A percentile compares a stretch with the other conserved stretches of the same genome.
Evolutionary conservation across 805 yeast genomes (phyloP).

Genomic region (Starmera quercuum): DNA sequence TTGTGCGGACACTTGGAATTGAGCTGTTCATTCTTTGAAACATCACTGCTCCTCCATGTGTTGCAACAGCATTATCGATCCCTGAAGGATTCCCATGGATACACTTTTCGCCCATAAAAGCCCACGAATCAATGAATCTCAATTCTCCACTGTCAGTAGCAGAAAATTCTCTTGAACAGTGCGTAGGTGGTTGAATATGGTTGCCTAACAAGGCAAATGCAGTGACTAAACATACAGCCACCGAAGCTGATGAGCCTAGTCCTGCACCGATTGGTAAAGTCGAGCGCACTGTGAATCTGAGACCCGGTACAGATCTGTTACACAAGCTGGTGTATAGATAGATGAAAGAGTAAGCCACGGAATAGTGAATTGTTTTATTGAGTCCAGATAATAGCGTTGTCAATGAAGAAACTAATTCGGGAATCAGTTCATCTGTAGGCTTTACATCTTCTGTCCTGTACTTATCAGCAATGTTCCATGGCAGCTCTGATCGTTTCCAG

Average conservation of each 20-base stretch:
- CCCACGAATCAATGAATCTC: slow-evolving; percentile 73
- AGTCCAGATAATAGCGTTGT: slow-evolving; percentile 36
- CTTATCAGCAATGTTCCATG: slow-evolving; percentile 39
- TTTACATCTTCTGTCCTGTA: slow-evolving; percentile 14
- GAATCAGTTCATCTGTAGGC: slow-evolving; percentile 49
- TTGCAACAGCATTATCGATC: slow-evolving; percentile 92
- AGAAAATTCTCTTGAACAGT: slow-evolving; percentile 27
- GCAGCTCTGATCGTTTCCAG: slow-evolving; percentile 59
- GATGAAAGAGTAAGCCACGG: slow-evolving; percentile 77
- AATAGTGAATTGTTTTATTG: slow-evolving; percentile 52
- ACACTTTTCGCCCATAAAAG: slow-evolving; percentile 89
- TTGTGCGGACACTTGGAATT: slow-evolving; percentile 53
- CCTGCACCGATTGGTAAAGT: slow-evolving; percentile 96
- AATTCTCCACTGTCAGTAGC: slow-evolving; percentile 34
- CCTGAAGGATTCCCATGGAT: slow-evolving; percentile 97
- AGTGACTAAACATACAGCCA: slow-evolving; percentile 75
- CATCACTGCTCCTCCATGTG: slow-evolving; percentile 92
- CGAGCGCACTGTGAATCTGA: slow-evolving; percentile 63
- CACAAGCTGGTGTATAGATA: slow-evolving; percentile 66
- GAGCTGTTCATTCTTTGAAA: slow-evolving; percentile 57
- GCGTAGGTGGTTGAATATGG: slow-evolving; percentile 27
- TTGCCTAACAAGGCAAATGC: slow-evolving; percentile 61
- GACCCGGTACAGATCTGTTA: slow-evolving; percentile 35
- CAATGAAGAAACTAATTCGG: slow-evolving; percentile 46
- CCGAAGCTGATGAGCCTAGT: slow-evolving; percentile 87